Conservation (phyloP, 1,284 basidiomycete species). For the Tilletia indica region DNA sequence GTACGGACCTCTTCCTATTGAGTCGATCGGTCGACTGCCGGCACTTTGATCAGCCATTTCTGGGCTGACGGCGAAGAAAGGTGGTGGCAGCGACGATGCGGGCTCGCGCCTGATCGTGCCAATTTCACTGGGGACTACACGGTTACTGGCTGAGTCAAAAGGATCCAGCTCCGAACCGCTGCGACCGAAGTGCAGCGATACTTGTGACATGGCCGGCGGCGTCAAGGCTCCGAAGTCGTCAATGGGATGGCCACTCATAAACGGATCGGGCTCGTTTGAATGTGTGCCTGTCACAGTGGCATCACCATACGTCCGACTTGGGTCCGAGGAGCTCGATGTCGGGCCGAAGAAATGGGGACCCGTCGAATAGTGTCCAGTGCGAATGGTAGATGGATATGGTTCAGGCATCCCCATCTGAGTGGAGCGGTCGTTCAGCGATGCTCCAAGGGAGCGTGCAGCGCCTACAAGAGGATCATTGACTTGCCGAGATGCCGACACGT, state of each 20-base stretch:
- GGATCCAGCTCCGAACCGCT: conserved; percentile 34
- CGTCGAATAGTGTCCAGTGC: neutral
- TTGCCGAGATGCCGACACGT: neutral
- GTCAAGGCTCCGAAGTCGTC: conserved; percentile 43
- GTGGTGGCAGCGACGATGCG: conserved; percentile 21
- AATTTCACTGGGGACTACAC: conserved; percentile 38
- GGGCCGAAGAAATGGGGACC: neutral
- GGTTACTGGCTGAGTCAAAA: conserved; percentile 43
- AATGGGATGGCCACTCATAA: neutral
- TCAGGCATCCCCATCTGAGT: conserved; percentile 7
- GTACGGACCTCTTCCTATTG: conserved; percentile 7
- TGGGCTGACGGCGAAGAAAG: conserved; percentile 18
- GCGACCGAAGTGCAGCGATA: conserved; percentile 32
- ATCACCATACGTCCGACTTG: conserved; percentile 22
- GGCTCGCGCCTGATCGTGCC: conserved; percentile 28
- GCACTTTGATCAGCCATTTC: conserved; percentile 2
- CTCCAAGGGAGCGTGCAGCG: neutral
- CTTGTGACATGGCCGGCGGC: conserved; percentile 33
- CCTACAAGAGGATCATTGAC: neutral
- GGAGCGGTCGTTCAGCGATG: conserved; percentile 21
- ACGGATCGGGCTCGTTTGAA: neutral
- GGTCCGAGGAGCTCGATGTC: conserved; percentile 32
- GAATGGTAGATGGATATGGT: neutral
- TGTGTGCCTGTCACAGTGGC: neutral
- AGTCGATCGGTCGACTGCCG: neutral